These are phyloP conservation scores for Posidonia australis DNA, from an alignment of 106 monocot species.

Conservation along the genomic window DNA sequence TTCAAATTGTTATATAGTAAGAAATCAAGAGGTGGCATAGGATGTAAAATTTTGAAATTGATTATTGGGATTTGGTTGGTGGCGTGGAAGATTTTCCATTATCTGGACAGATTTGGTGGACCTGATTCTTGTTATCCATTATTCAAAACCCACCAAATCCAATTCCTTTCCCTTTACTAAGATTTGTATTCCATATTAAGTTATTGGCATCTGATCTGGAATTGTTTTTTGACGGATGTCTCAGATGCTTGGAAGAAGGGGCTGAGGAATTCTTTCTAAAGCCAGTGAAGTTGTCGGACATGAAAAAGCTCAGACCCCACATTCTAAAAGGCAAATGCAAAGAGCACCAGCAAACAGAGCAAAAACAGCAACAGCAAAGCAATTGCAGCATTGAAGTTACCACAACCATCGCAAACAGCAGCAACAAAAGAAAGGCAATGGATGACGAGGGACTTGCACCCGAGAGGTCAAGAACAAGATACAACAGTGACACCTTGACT, in stretches of 20 bases:
- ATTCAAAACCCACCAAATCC: constrained; percentile 3
- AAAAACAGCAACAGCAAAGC: constrained; percentile 6
- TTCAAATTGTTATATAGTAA: not conserved
- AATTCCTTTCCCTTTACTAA: not conserved
- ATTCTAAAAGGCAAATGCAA: constrained; percentile 54
- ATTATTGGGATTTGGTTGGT: constrained; percentile 14
- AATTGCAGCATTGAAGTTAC: not conserved
- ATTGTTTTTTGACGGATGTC: not conserved
- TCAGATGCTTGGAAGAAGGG: constrained; percentile 88
- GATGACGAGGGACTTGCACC: constrained; percentile 47
- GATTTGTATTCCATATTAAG: not conserved
- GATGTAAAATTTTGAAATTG: no score
- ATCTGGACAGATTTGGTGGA: not conserved
- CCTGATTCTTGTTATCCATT: not conserved
- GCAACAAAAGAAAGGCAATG: constrained; percentile 41
- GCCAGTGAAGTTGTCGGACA: constrained; percentile 73
- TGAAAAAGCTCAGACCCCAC: constrained; percentile 68
- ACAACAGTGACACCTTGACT: constrained; percentile 9
- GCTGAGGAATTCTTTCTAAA: constrained; percentile 95
- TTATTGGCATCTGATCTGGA: not conserved
- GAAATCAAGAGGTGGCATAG: not conserved
- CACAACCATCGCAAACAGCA: constrained; percentile 11
- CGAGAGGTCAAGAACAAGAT: constrained; percentile 67
- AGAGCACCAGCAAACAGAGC: constrained; percentile 16
- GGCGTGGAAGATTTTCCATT: not conserved